Base-by-base conservation (phyloP, 2,329 filamentous ascomycete genomes). In the Trichoderma endophyticum region DNA sequence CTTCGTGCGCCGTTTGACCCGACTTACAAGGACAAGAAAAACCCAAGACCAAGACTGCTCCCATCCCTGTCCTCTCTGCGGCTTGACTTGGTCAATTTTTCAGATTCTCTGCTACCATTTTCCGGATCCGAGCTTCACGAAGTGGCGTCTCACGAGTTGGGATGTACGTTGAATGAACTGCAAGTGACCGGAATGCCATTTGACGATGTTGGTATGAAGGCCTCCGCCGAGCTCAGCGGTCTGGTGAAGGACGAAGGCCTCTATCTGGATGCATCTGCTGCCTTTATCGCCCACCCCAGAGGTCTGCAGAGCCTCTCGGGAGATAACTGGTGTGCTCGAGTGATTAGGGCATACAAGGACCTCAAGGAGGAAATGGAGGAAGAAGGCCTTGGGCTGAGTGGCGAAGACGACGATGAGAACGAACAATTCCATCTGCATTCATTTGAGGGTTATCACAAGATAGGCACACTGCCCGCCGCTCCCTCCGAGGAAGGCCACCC, bases 1-100 rank as follows among this genome's bases (percentile, higher is more conserved):
- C 77, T 89, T 67, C 80, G 85, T n/a, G 83, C 86, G 3, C 86
- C 87, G 0, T 86, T 82, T 75, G 83, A 86, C 70, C 85, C 86
- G 6, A 73, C 76, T 32, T 76, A 76, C 72, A 79, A 80, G 59
- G 76, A 78, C 76, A 82, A 80, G 74, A 78, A 77, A 61, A 77
- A 76, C 12, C 78, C 79, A 11, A 74, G 80, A 15, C 85, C 84
- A 21, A 81, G 83, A 43, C 82, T 88, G 12, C 76, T 88, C 0
- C 86, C 87, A 1, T 82, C 79, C 18, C 80, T 89, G 4, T 79
- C 82, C 30, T 81, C 80, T 21, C 78, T 88, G 54, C 84, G 86
- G 43, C 82, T 89, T 39, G 87, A 89, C 72, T 82, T 88, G 21
- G 85, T 88, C 75, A 88, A 88, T 74, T 89, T 88, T 61, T 82